A percentile compares a stretch with the other conserved stretches of the same genome.
phyloP scores from a whole-genome alignment of 805 yeast genomes.

The Metschnikowia lochheadii region DNA sequence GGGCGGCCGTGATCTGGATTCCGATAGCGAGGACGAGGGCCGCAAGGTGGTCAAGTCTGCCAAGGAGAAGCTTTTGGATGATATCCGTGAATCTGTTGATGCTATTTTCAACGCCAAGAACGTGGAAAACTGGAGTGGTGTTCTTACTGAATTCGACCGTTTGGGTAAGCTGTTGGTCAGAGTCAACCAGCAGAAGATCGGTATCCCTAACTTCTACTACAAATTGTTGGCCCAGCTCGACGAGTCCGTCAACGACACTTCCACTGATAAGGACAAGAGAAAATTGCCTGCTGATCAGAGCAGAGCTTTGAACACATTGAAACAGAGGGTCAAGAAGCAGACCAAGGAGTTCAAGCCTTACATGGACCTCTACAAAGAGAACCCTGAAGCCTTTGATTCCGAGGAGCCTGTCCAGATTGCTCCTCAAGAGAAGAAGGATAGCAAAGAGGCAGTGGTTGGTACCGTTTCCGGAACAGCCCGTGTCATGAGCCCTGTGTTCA shows the following conservation, averaged over 20 bases:
- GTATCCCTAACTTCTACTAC: conserved; percentile 69
- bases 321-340: conserved; percentile 83
- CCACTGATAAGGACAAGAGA: conserved; percentile 52
- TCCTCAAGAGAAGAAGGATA: conserved; percentile 30
- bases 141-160: conserved; percentile 74
- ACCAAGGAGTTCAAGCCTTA: conserved; percentile 62
- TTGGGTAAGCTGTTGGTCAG: conserved; percentile 62
- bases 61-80: conserved; percentile 87
- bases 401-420: conserved; percentile 43
- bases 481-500: conserved; percentile 52
- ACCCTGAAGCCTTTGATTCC: conserved; percentile 70
- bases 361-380: conserved; percentile 55
- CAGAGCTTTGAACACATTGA: conserved; percentile 80
- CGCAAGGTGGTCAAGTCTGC: conserved; percentile 89
- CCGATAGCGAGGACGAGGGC: conserved; percentile 61
- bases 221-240: conserved; percentile 69
- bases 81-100: conserved; percentile 63
- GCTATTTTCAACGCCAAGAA: conserved; percentile 65
- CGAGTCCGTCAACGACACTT: conserved; percentile 52
- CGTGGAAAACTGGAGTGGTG: conserved; percentile 74
- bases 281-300: conserved; percentile 79
- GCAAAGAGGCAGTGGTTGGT: conserved; percentile 24
- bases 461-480: conserved; percentile 38
- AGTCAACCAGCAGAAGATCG: conserved; percentile 70
- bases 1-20: conserved; percentile 37